A percentile compares a stretch with the other conserved stretches of the same genome.
Evolutionary conservation across 805 yeast species (phyloP).

Genomic region (Wickerhamomyces tratensis): DNA sequence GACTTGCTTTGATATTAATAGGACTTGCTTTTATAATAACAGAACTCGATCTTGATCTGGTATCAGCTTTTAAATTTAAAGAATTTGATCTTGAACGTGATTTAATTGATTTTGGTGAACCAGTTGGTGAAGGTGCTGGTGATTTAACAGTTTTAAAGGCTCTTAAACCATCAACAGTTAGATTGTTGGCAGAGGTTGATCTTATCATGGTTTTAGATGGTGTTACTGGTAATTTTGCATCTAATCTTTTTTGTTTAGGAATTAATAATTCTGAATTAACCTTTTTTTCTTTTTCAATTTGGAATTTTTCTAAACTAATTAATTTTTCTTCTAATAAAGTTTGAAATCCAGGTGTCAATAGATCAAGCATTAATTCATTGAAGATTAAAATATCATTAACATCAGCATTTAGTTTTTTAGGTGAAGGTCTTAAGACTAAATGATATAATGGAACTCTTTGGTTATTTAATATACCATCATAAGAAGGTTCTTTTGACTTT

Average conservation of each 20-base stretch:
- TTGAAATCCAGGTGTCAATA: conserved; percentile 6
- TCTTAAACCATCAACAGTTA: conserved; percentile 11
- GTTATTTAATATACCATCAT: conserved; percentile 1
- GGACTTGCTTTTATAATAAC: too few species aligned
- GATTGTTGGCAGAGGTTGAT: not conserved
- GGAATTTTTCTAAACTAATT: conserved; percentile 7
- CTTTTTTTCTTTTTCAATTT: conserved; percentile 6
- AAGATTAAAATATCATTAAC: conserved; percentile 5
- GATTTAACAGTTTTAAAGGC: conserved; percentile 14
- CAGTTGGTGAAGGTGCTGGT: conserved; percentile 8
- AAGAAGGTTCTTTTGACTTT: not conserved
- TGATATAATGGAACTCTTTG: conserved; percentile 16
- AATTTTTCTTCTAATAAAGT: conserved; percentile 6
- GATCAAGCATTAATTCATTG: conserved; percentile 5
- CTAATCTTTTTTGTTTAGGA: conserved; percentile 2
- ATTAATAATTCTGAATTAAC: conserved; percentile 10
- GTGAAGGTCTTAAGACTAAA: conserved; percentile 15
- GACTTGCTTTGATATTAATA: too few species aligned
- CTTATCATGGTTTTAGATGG: conserved; percentile 1
- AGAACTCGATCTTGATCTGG: too few species aligned
- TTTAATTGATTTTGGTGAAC: conserved; percentile 7
- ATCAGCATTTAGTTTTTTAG: conserved; percentile 4
- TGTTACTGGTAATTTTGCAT: conserved; percentile 2
- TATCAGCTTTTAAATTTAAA: too few species aligned
- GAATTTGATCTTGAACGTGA: too few species aligned